Evolutionary conservation across 805 yeast species (phyloP), one percentile per base, ranked within the genome.

Genomic region (Candida tammaniensis): DNA sequence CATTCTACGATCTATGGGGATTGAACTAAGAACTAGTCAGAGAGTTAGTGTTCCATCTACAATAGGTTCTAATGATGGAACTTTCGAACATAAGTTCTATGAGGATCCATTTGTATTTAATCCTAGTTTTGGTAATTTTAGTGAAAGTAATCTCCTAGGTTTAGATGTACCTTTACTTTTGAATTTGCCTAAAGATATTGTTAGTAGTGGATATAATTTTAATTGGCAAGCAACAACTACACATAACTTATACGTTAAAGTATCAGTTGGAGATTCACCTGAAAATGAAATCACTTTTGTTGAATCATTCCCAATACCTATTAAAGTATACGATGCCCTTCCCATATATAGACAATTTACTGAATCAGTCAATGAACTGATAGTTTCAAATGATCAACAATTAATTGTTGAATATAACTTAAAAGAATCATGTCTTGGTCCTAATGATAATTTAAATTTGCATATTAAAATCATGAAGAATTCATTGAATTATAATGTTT

Each of bases 111-210:
- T 54, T 26, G 54, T 54, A 23, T 65, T 53, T 37, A 52, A 65
- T 27, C 68, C 72, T 2, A 60, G 70, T 5, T 55, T 55, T 14
- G 68, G 68, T n/a, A 55, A 52, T 28, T 61, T 62, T 33, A 63
- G 65, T 35, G 63, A 66, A 16, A 31, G 28, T 9, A 30, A 29
- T 16, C 47, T 74, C 14, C 44, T 79, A 3, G 83, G 80, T 0
- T 47, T 80, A 23, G 85, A 80, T 47, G 51, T 80, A 1, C 86
- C 86, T 0, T 54, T 80, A 24, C 57, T 79, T 4, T 67, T 80
- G 11, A 79, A 77, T 0, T 53, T 80, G 13, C 78, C 76, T 1
- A 70, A 69, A 30, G 75, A 76, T 33, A 62, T 78, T 4, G 59
- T 68, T 8, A 68, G 80, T 18, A 76, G 82, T 18, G 76, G 79